A percentile compares a stretch with the other conserved stretches of the same genome.
Evolutionary conservation across 116 monocot genomes (phyloP).

Genomic region (Phalaenopsis hybrid): DNA sequence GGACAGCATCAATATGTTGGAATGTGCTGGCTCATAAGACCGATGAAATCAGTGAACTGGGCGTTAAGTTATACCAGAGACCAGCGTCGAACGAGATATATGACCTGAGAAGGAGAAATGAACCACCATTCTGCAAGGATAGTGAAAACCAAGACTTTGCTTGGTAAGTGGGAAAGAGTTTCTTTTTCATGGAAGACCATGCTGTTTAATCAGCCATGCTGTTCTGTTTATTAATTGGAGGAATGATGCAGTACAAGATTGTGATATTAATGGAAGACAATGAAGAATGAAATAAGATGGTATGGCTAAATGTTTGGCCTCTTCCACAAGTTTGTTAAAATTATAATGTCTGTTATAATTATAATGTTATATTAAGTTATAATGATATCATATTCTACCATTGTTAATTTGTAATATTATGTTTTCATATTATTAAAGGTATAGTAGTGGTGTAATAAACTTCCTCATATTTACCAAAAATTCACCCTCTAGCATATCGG

Average conservation of each 20-base stretch:
- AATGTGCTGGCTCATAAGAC: constrained; percentile 70
- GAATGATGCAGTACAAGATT: not conserved
- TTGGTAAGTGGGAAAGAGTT: constrained; percentile 38
- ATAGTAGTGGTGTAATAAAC: too few species aligned
- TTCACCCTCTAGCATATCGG: too few species aligned
- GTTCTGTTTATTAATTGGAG: not conserved
- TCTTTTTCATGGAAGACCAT: constrained; percentile 5
- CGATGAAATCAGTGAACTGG: constrained; percentile 73
- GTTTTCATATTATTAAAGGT: too few species aligned
- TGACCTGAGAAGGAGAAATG: constrained; percentile 59
- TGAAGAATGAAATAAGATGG: too few species aligned
- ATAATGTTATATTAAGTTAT: too few species aligned
- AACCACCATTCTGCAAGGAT: constrained; percentile 80
- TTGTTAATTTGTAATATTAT: too few species aligned
- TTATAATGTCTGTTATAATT: too few species aligned
- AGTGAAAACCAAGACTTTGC: constrained; percentile 55
- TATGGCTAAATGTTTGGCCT: too few species aligned
- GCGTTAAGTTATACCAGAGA: constrained; percentile 79
- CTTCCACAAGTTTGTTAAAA: too few species aligned
- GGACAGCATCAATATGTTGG: constrained; percentile 74
- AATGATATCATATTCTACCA: too few species aligned
- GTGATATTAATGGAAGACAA: not conserved
- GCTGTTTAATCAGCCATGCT: not conserved
- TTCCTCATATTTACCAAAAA: too few species aligned
- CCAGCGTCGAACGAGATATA: constrained; percentile 89